A percentile compares a stretch with the other conserved stretches of the same genome.
These are phyloP conservation scores for Russula dissimulans DNA, from an alignment of 768 basidiomycete genomes.

Conservation along the genomic window DNA sequence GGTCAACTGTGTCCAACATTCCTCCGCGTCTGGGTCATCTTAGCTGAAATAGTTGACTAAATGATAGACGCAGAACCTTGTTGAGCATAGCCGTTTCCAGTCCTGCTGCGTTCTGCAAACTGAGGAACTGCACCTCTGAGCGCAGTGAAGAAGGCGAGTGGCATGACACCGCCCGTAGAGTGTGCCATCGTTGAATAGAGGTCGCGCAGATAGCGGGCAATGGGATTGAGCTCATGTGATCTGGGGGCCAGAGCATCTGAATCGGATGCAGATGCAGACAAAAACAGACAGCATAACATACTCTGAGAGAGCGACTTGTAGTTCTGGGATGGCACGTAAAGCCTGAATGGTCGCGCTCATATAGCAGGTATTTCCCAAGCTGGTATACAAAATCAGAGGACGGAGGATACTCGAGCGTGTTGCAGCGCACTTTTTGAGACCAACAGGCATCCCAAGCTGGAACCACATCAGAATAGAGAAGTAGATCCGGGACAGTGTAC, in stretches of 20 bases:
- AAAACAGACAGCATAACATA: conserved; percentile 28
- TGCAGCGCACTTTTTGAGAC: conserved; percentile 53
- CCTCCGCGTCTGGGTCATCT: conserved; percentile 59
- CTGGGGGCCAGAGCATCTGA: neutral
- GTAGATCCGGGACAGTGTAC: conserved; percentile 19
- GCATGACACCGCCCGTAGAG: conserved; percentile 70
- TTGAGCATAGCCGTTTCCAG: conserved; percentile 50
- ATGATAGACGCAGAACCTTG: conserved; percentile 39
- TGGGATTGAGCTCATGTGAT: conserved; percentile 22
- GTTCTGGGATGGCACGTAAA: conserved; percentile 86
- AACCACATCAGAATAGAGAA: neutral
- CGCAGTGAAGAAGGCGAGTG: conserved; percentile 54
- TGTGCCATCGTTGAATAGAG: conserved; percentile 65
- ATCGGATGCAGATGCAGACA: neutral
- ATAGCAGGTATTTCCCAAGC: conserved; percentile 91
- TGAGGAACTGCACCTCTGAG: conserved; percentile 80
- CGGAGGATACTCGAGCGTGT: conserved; percentile 25
- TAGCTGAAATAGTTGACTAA: neutral
- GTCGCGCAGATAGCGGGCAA: conserved; percentile 47
- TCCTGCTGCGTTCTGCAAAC: conserved; percentile 65
- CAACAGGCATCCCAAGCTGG: conserved; percentile 68
- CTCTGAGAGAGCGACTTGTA: conserved; percentile 61
- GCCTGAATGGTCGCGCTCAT: conserved; percentile 95
- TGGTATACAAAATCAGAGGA: conserved; percentile 1
- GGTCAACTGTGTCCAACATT: conserved; percentile 74